These are phyloP conservation scores for Diutina siamensis DNA, from an alignment of 1,139 yeast species.

Conservation along the genomic window DNA sequence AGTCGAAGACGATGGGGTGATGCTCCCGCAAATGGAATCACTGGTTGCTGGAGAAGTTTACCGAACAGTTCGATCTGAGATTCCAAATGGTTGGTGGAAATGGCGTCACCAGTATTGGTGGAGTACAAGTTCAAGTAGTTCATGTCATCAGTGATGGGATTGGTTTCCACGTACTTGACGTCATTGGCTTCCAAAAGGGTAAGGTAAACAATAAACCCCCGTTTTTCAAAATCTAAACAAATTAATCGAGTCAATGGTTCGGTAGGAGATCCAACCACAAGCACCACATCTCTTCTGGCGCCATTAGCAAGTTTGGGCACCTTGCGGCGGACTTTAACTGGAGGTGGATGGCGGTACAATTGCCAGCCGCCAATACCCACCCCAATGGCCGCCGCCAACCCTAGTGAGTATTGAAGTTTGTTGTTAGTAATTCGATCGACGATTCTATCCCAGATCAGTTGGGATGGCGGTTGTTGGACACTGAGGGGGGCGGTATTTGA, in stretches of 20 bases:
- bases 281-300: constrained; percentile 61
- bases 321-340: constrained; percentile 24
- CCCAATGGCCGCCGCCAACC: not conserved
- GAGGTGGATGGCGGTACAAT: not conserved
- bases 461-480: not conserved
- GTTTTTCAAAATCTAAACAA: constrained; percentile 60
- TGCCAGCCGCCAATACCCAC: not conserved
- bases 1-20: constrained; percentile 39
- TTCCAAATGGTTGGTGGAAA: constrained; percentile 2
- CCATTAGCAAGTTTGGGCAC: constrained; percentile 59
- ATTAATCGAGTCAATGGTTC: constrained; percentile 64
- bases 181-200: constrained; percentile 60
- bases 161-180: constrained; percentile 42
- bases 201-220: constrained; percentile 74
- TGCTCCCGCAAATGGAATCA: constrained; percentile 41
- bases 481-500: not conserved
- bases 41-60: constrained; percentile 18
- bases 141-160: constrained; percentile 44
- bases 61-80: constrained; percentile 21
- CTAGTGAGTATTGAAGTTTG: not conserved
- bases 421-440: not conserved
- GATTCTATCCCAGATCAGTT: not conserved
- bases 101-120: not conserved
- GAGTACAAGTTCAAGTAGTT: constrained; percentile 27
- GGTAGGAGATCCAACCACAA: constrained; percentile 66